A percentile compares a stretch with the other conserved stretches of the same genome.
These are phyloP conservation scores for Trematosphaeria pertusa DNA, from an alignment of 2,329 filamentous ascomycete species.

Conservation along the genomic window DNA sequence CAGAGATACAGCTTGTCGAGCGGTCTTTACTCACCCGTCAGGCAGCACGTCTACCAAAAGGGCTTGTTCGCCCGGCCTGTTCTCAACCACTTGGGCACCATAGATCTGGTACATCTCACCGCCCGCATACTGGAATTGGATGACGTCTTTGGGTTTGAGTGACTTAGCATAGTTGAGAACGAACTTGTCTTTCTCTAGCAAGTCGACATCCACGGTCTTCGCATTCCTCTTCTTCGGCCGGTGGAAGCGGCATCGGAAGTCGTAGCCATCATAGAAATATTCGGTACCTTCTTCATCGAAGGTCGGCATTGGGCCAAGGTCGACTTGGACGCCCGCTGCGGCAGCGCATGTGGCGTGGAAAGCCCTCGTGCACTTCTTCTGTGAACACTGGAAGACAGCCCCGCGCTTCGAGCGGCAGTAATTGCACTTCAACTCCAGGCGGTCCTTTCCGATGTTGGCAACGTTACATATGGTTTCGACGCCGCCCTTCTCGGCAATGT, in stretches of 20 bases:
- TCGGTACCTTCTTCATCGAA: slow-evolving; percentile 90
- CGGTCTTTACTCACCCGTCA: slow-evolving; percentile 68
- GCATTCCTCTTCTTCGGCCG: slow-evolving; percentile 87
- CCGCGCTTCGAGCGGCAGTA: slow-evolving; percentile 94
- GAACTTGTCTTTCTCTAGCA: slow-evolving; percentile 72
- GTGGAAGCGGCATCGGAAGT: slow-evolving; percentile 95
- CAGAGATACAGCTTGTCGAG: neutral
- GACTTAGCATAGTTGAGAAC: slow-evolving; percentile 72
- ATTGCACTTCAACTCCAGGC: slow-evolving; percentile 89
- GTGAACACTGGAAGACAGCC: slow-evolving; percentile 96
- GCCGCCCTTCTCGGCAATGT: slow-evolving; percentile 72
- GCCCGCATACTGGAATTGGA: slow-evolving; percentile 81
- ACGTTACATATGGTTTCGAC: slow-evolving; percentile 78
- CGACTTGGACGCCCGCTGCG: slow-evolving; percentile 88
- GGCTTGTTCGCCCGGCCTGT: slow-evolving; percentile 75
- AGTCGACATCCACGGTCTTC: slow-evolving; percentile 72
- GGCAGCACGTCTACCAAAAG: slow-evolving; percentile 84
- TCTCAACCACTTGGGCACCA: slow-evolving; percentile 86
- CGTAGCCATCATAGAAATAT: slow-evolving; percentile 89
- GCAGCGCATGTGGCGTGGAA: slow-evolving; percentile 96
- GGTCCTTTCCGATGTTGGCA: slow-evolving; percentile 81
- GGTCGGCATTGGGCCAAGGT: slow-evolving; percentile 83
- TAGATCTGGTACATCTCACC: slow-evolving; percentile 88
- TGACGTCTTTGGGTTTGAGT: slow-evolving; percentile 75
- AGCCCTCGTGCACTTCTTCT: slow-evolving; percentile 89